Evolutionary conservation across 2,329 filamentous ascomycete genomes (phyloP), one percentile per base, ranked within the genome.

Genomic region (Pestalotiopsis sp.): DNA sequence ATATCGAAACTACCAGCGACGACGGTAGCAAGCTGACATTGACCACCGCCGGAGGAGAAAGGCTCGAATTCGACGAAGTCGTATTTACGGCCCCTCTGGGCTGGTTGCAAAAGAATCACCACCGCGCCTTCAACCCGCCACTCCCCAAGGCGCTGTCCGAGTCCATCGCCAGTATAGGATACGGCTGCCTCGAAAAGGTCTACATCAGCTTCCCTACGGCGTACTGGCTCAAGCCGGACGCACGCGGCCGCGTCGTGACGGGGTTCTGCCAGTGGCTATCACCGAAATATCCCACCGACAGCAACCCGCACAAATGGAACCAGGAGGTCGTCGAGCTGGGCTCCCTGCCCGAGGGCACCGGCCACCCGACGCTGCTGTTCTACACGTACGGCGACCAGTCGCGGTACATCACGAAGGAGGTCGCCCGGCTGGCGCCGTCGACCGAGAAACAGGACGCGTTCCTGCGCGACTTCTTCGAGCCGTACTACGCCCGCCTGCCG

Each of bases 341-440:
- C 56, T 88, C 90, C 1, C 83, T 97, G 2, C 84, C 87, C 0
- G 72, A 75, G 0, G 74, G 81, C 1, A 83, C 82, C 64, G 85
- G 90, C 0, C 94, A 97, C 68, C 92, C 94, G 7, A 97, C 93
- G 0, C 85, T 97, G 3, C 86, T 97, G 30, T 97, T 97, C 85
- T 97, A 94, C 81, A 90, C 85, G 44, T 91, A 89, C 74, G 91
- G 91, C 48, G 85, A 85, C 22, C 87, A 89, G 75, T 89, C 87
- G 0, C 78, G 78, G 9, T 82, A 86, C 72, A 77, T 92, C 59
- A 88, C 86, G 0, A 77, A 79, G 13, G 77, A 79, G 20, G 73
- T 87, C 6, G 79, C 79, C 3, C 76, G 79, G 14, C 73, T 87
- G 3, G 62, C 77, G 30, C 30, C 30, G 2, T 76, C 82, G 2